Conservation (phyloP, 352 stramenopile species). For the Pythium dissimile region DNA sequence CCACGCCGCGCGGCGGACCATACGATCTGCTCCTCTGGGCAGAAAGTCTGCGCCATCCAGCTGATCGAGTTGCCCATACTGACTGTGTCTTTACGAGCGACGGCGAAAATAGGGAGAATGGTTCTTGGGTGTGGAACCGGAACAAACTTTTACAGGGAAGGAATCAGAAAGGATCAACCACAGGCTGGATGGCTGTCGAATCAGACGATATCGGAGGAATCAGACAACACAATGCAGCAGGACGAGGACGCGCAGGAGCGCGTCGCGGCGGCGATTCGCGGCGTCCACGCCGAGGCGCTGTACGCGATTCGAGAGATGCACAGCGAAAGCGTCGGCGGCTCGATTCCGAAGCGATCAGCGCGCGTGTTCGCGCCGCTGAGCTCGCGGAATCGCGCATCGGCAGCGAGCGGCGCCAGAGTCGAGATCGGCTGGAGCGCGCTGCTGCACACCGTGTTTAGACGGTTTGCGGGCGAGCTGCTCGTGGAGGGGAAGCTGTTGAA, state of each 20-base stretch:
- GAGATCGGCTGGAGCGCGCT: slow-evolving; percentile 14
- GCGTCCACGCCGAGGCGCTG: slow-evolving; percentile 3
- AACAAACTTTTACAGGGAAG: no score
- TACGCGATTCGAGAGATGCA: not conserved
- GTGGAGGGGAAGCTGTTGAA: slow-evolving; percentile 46
- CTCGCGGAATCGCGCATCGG: slow-evolving; percentile 1
- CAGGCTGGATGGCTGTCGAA: not conserved
- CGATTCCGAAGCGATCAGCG: not conserved
- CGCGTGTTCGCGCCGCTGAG: not conserved
- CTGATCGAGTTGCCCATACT: slow-evolving; percentile 78
- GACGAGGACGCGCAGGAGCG: slow-evolving; percentile 7
- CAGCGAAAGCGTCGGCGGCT: not conserved
- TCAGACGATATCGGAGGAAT: not conserved
- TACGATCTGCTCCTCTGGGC: slow-evolving; percentile 66
- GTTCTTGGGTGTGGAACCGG: no score
- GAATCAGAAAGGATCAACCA: not conserved
- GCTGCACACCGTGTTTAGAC: slow-evolving; percentile 26
- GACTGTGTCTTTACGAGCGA: no score
- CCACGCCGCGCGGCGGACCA: slow-evolving; percentile 77
- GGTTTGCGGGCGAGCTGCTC: slow-evolving; percentile 23
- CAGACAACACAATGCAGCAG: not conserved
- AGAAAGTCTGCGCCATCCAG: slow-evolving; percentile 71
- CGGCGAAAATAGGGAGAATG: no score
- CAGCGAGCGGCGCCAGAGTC: not conserved
- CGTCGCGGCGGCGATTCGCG: slow-evolving; percentile 10